Percentiles rank a stretch among this genome's conserved stretches.
phyloP scores from a whole-genome alignment of 805 yeast species.

The Cyberlindnera mississippiensis region DNA sequence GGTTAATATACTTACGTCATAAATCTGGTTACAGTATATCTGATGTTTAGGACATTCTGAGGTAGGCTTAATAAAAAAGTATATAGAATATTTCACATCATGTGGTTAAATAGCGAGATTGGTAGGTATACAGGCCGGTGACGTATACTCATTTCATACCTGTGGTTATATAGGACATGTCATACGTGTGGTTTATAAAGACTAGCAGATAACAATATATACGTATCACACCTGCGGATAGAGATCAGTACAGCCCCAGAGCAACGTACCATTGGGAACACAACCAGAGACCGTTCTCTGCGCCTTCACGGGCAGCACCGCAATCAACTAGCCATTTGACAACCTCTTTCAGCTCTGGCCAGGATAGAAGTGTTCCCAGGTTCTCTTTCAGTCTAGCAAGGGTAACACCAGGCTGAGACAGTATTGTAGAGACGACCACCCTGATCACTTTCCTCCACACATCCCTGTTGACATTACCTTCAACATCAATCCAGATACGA shows the following conservation, averaged over 20 bases:
- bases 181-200: no score
- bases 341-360: constrained; percentile 35
- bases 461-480: constrained; percentile 51
- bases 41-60: no score
- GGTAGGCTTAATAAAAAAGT: no score
- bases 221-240: no score
- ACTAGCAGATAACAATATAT: no score
- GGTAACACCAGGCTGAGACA: constrained; percentile 54
- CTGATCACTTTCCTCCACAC: constrained; percentile 60
- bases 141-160: neutral
- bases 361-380: constrained; percentile 18
- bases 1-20: no score
- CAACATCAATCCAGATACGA: constrained; percentile 66
- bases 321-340: constrained; percentile 44
- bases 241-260: constrained; percentile 32
- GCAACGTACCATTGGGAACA: constrained; percentile 43
- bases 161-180: no score
- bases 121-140: no score
- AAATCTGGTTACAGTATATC: no score
- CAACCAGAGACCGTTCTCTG: constrained; percentile 40
- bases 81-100: no score
- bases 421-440: constrained; percentile 41
- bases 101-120: no score
- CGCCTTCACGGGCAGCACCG: constrained; percentile 33
- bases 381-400: constrained; percentile 18